Evolutionary conservation across 192 early-diverging fungal species (phyloP), one percentile per base, ranked within the genome.

Genomic region (Radiomyces spectabilis): DNA sequence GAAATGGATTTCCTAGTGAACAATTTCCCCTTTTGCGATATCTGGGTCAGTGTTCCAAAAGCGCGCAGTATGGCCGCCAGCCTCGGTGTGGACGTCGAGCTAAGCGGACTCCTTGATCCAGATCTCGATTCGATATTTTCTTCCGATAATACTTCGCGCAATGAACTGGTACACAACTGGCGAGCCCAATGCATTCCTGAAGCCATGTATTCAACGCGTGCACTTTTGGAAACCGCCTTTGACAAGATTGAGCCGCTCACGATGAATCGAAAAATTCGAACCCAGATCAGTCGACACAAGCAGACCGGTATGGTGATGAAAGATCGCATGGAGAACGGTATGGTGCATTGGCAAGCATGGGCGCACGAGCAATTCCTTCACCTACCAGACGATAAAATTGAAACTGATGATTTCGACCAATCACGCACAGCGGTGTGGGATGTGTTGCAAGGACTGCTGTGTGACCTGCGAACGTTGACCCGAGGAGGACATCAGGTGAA

Each of bases 151-250:
- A 32, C 43, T 5, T 32, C 41, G 12, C 32, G 55, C 15, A 47
- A 55, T 5, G 64, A 60, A 27, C 46, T 66, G 3, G 52, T 66
- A 21, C 64, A 66, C 29, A 66, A 66, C 41, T 66, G 64, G 64
- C 51, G 37, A 16, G 35, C 60, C 8, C 35, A 40, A 10, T 40
- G 45, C 12, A 66, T 66, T 35, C 47, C 64, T 2, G 40, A 59
- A n/a, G 29, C 58, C 8, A 27, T 32, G 2, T 66, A 66, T 18
- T 66, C 64, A 4, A 60, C 64, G 12, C 52, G 57, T 5, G 64
- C 64, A 0, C 27, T 66, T 42, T 22, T 66, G 5, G 57, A 59
- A 21, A 42, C 46, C 8, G 15, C 45, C 8, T 65, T 65, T 60
- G n/a, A 45, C 4, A 16, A 25, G 1, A 16, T 50, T 12, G 32